phyloP scores from a whole-genome alignment of 371 early-diverging fungal species.

The Syncephalastrum sp. region DNA sequence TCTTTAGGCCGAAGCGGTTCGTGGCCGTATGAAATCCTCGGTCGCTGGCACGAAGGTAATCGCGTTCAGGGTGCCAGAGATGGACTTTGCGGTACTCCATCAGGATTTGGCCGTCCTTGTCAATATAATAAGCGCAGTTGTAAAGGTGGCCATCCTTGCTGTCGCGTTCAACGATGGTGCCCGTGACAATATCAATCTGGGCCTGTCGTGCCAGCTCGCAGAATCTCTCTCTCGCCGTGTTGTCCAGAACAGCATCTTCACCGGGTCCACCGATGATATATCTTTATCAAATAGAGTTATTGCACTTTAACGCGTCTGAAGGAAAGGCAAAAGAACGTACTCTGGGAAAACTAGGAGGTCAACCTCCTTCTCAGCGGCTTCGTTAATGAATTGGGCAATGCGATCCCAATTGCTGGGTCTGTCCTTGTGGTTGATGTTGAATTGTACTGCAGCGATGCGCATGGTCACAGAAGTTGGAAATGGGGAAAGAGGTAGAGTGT shows the following conservation, averaged over 20 bases:
- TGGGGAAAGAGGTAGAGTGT: not conserved
- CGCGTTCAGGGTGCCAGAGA: slow-evolving; percentile 38
- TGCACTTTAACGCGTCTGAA: no score
- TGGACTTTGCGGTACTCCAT: slow-evolving; percentile 36
- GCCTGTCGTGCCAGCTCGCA: slow-evolving; percentile 24
- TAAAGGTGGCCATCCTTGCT: slow-evolving; percentile 22
- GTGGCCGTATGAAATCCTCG: slow-evolving; percentile 20
- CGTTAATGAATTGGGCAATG: slow-evolving; percentile 2
- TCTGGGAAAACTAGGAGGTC: slow-evolving; percentile 22
- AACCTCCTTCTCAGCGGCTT: slow-evolving; percentile 8
- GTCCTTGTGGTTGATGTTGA: slow-evolving; percentile 10
- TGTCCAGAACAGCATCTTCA: slow-evolving; percentile 9
- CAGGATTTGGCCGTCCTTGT: slow-evolving; percentile 29
- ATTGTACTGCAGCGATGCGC: slow-evolving; percentile 14
- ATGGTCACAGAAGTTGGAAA: no score
- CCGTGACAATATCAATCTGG: slow-evolving; percentile 35
- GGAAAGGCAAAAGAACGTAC: not conserved
- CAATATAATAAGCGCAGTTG: slow-evolving; percentile 35
- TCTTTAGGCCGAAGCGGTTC: slow-evolving; percentile 34
- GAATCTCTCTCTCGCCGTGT: slow-evolving; percentile 7
- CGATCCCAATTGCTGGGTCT: slow-evolving; percentile 13
- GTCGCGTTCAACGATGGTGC: slow-evolving; percentile 31
- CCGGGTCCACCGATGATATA: slow-evolving; percentile 19
- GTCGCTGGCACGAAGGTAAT: slow-evolving; percentile 13
- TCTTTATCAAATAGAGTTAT: not conserved